Conservation (phyloP, 2,329 filamentous ascomycete genomes). For the Xylariales sp. region DNA sequence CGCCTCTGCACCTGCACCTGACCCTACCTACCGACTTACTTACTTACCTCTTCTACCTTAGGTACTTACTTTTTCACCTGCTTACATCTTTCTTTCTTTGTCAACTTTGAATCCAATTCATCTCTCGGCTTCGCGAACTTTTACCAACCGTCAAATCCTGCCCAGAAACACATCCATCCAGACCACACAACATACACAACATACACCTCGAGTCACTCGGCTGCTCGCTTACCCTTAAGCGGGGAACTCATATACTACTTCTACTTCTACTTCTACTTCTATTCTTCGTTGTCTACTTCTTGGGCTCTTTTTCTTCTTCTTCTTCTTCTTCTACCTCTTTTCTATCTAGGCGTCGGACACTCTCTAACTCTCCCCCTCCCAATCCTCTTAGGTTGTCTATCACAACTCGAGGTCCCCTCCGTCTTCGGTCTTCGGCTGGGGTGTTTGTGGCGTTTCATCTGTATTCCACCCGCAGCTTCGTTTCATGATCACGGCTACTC, state of each 20-base stretch:
- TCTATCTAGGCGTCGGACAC: conserved; percentile 8
- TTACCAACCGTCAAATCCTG: conserved; percentile 10
- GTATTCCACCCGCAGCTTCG: conserved; percentile 25
- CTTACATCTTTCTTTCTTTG: conserved; percentile 1
- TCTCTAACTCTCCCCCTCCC: neutral
- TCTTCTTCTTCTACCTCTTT: neutral
- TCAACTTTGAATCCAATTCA: conserved; percentile 21
- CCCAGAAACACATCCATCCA: neutral
- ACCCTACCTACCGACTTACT: conserved; percentile 18
- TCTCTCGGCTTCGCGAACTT: neutral
- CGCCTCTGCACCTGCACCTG: conserved; percentile 36
- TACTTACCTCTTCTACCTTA: neutral
- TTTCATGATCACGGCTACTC: conserved; percentile 30
- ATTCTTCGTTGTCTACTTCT: conserved; percentile 18
- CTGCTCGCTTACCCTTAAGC: conserved; percentile 15
- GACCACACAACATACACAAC: conserved; percentile 4
- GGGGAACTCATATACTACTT: conserved; percentile 15
- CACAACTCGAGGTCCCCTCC: conserved; percentile 2
- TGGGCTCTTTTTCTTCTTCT: conserved; percentile 10
- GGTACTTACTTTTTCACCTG: neutral
- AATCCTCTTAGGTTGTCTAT: conserved; percentile 4
- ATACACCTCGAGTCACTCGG: conserved; percentile 20
- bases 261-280: conserved; percentile 27
- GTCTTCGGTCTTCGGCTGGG: conserved; percentile 15
- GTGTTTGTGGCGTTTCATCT: conserved; percentile 32